Evolutionary conservation across 2,329 filamentous ascomycete genomes (phyloP).

Genomic region (Aureobasidium sp.): DNA sequence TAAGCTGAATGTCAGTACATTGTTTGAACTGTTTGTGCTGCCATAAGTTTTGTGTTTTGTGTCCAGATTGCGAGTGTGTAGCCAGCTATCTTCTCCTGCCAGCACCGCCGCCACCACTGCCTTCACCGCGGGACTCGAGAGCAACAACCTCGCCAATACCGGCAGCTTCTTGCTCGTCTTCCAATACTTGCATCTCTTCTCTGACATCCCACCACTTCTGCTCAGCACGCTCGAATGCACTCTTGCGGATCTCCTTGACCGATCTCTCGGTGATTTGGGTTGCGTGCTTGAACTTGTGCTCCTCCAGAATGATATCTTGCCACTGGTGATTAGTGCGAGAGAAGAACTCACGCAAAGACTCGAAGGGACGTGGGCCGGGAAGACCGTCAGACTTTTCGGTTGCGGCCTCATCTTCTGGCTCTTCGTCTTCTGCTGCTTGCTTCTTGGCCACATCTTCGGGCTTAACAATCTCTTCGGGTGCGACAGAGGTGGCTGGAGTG

Average conservation of each 20-base stretch:
- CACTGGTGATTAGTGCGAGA: constrained; percentile 77
- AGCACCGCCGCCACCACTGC: constrained; percentile 15
- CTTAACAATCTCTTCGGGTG: constrained; percentile 18
- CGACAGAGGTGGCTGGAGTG: constrained; percentile 46
- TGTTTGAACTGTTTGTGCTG: neutral
- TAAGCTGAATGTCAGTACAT: neutral
- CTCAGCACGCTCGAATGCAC: constrained; percentile 83
- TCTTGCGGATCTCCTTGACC: constrained; percentile 87
- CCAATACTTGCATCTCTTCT: constrained; percentile 82
- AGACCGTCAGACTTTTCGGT: constrained; percentile 62
- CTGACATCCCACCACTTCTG: constrained; percentile 98
- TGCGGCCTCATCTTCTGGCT: constrained; percentile 15
- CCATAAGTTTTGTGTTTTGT: neutral
- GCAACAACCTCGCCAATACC: constrained; percentile 93
- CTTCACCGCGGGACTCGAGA: constrained; percentile 59
- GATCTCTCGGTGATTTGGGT: constrained; percentile 55
- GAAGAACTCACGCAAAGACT: constrained; percentile 87
- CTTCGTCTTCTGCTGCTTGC: constrained; percentile 43
- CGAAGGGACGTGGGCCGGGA: constrained; percentile 74
- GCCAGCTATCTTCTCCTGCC: constrained; percentile 14
- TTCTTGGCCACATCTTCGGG: constrained; percentile 27
- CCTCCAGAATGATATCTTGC: constrained; percentile 78
- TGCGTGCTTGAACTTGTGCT: constrained; percentile 58
- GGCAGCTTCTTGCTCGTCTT: constrained; percentile 92
- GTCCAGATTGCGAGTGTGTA: neutral